phyloP scores from a whole-genome alignment of 75 land plant species.

The Cupressus sempervirens region DNA sequence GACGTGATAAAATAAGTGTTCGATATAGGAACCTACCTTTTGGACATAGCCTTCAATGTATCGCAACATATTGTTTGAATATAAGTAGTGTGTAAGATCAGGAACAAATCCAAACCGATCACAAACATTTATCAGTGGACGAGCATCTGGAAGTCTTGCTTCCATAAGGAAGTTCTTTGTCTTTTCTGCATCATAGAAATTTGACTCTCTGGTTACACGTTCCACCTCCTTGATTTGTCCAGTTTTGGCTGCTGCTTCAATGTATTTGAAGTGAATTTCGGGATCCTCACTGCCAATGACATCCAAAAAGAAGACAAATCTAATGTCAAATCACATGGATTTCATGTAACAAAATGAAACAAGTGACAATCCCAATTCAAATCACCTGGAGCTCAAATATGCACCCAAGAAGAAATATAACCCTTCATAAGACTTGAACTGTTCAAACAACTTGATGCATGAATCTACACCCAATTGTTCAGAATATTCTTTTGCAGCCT shows the following conservation, averaged over 20 bases:
- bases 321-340: conserved; percentile 50
- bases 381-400: conserved; percentile 85
- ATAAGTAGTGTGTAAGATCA: conserved; percentile 91
- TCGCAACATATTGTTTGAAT: conserved; percentile 93
- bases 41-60: conserved; percentile 99
- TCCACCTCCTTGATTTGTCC: conserved; percentile 99
- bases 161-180: conserved; percentile 99
- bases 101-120: conserved; percentile 99
- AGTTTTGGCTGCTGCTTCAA: conserved; percentile 97
- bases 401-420: conserved; percentile 91
- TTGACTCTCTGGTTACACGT: conserved; percentile 95
- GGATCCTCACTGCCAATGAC: conserved; percentile 80
- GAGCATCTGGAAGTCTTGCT: conserved; percentile 95
- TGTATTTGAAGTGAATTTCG: conserved; percentile 96
- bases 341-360: conserved; percentile 33
- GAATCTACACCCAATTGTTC: conserved; percentile 92
- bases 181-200: conserved; percentile 94
- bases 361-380: neutral
- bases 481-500: conserved; percentile 93
- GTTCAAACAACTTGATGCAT: conserved; percentile 93
- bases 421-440: conserved; percentile 92
- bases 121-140: conserved; percentile 96
- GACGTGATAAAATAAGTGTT: neutral
- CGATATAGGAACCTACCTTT: conserved; percentile 48
- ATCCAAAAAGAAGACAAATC: neutral